Evolutionary conservation across 306 rosid genomes (phyloP).

Genomic region (Adenanthera pavonina): DNA sequence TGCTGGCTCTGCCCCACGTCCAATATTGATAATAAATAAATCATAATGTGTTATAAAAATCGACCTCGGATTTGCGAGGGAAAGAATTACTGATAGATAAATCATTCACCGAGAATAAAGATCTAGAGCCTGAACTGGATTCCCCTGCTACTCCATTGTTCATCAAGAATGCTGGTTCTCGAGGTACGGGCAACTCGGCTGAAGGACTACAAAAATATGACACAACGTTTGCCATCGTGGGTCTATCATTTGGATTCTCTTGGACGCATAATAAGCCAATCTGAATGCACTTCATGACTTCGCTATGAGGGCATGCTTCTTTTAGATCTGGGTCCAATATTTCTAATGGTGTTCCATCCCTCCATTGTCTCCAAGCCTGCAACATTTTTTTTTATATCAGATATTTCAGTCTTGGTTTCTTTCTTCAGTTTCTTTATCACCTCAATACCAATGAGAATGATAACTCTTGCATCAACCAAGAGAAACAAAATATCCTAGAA

Average conservation of each 20-base stretch:
- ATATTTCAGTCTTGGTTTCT: not conserved
- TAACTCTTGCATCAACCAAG: not conserved
- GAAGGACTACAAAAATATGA: slow-evolving; percentile 29
- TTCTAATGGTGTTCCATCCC: slow-evolving; percentile 33
- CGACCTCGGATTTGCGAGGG: not conserved
- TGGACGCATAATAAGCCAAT: slow-evolving; percentile 55
- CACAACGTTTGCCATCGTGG: slow-evolving; percentile 44
- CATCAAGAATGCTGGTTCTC: slow-evolving; percentile 32
- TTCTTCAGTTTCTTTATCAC: not conserved
- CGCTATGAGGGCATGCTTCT: not conserved
- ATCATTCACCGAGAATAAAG: not conserved
- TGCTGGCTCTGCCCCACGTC: not conserved
- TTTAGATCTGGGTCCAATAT: slow-evolving; percentile 41
- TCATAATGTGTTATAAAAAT: not conserved
- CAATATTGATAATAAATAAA: not conserved
- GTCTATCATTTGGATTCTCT: slow-evolving; percentile 45
- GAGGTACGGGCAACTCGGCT: slow-evolving; percentile 34
- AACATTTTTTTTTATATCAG: not conserved
- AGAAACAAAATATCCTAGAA: not conserved
- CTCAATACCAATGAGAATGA: not conserved
- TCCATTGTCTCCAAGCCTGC: slow-evolving; percentile 51
- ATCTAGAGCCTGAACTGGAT: not conserved
- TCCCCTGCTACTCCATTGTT: not conserved
- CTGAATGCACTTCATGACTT: slow-evolving; percentile 41
- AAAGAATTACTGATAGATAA: not conserved